Percentiles rank a stretch among this genome's conserved stretches.
These are phyloP conservation scores for Serendipita sp. DNA, from an alignment of 768 basidiomycete genomes.

Conservation along the genomic window DNA sequence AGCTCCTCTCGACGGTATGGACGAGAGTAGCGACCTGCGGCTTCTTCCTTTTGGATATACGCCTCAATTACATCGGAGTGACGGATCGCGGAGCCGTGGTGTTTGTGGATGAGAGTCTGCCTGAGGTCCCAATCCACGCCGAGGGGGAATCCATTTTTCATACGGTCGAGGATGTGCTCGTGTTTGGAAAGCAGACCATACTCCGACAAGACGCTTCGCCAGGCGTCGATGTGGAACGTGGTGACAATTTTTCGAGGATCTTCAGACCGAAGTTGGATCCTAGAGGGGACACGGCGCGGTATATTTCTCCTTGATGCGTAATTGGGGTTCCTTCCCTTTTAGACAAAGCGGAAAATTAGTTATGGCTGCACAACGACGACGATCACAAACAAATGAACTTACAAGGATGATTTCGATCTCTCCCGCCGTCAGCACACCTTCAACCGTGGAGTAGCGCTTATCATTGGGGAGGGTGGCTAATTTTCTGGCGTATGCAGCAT, in stretches of 20 bases:
- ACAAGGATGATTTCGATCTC: too few species aligned
- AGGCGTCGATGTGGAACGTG: background rate
- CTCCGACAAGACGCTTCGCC: background rate
- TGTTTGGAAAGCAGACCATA: background rate
- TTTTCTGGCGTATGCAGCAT: too few species aligned
- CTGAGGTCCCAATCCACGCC: background rate
- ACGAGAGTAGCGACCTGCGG: background rate
- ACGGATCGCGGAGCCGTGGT: background rate
- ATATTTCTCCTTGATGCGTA: too few species aligned
- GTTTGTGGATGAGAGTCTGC: background rate
- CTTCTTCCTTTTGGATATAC: background rate
- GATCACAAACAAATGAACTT: too few species aligned
- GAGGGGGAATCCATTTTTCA: background rate
- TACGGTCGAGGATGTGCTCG: background rate
- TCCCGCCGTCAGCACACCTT: too few species aligned
- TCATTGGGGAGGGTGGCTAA: too few species aligned
- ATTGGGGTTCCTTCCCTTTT: too few species aligned
- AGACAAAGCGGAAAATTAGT: too few species aligned
- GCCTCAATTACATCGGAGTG: background rate
- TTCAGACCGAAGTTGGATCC: background rate
- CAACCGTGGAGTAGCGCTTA: too few species aligned
- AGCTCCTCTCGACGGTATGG: background rate
- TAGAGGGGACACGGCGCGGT: too few species aligned
- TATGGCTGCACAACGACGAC: too few species aligned
- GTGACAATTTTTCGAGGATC: background rate